Evolutionary conservation across 805 yeast genomes (phyloP).

Genomic region (Starmerella bacillaris): DNA sequence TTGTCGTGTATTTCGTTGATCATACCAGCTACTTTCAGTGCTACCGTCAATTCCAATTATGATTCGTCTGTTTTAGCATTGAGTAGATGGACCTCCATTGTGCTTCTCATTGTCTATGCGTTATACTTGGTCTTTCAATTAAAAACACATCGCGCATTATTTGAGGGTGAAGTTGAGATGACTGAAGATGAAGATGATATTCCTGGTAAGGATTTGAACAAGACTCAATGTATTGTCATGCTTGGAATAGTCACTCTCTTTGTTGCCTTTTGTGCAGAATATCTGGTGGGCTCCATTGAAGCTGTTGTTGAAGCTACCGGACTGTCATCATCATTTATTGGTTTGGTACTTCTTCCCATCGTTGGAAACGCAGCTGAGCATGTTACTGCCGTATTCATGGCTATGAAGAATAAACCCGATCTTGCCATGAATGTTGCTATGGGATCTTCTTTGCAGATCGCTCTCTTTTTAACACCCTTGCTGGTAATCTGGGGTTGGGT

Average conservation of each 20-base stretch:
- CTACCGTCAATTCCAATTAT: constrained; percentile 32
- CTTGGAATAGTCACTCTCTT: constrained; percentile 51
- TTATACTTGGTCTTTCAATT: constrained; percentile 76
- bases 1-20: constrained; percentile 74
- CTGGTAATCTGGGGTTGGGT: constrained; percentile 90
- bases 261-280: constrained; percentile 85
- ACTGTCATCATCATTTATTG: constrained; percentile 84
- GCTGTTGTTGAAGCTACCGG: constrained; percentile 69
- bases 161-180: constrained; percentile 32
- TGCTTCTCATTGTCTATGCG: constrained; percentile 57
- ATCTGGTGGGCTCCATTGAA: constrained; percentile 83
- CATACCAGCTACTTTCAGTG: constrained; percentile 87
- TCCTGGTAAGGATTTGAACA: constrained; percentile 30
- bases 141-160: constrained; percentile 61
- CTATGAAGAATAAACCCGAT: constrained; percentile 88
- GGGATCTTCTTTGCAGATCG: constrained; percentile 89
- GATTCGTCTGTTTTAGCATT: constrained; percentile 42
- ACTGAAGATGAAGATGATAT: constrained; percentile 22
- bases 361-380: constrained; percentile 99
- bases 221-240: constrained; percentile 34
- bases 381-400: constrained; percentile 89
- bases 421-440: constrained; percentile 92
- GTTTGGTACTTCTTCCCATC: constrained; percentile 81
- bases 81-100: constrained; percentile 71
- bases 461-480: constrained; percentile 87